phyloP scores from a whole-genome alignment of 768 basidiomycete genomes.

The Russula lepida region DNA sequence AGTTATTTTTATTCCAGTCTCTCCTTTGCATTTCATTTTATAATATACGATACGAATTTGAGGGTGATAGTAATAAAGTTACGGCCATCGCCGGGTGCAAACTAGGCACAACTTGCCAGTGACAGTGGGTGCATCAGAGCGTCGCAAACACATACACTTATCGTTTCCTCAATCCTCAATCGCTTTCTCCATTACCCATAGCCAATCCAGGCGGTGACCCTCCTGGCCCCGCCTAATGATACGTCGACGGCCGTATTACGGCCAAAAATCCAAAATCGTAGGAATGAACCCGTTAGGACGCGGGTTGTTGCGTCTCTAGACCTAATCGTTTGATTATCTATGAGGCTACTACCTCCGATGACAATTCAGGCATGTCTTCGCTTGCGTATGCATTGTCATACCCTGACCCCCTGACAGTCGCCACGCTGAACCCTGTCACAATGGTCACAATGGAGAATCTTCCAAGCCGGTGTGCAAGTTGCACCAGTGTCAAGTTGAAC shows the following conservation, averaged over 20 bases:
- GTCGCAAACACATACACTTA: not conserved
- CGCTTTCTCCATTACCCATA: constrained; percentile 30
- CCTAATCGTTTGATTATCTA: constrained; percentile 98
- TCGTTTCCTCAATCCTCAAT: not conserved
- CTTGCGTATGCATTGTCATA: not conserved
- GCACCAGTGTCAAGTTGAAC: no score
- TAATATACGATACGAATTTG: not conserved
- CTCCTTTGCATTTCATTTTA: not conserved
- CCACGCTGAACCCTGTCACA: constrained; percentile 92
- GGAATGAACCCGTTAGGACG: constrained; percentile 27
- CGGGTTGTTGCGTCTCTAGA: constrained; percentile 34
- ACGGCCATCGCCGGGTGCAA: no score
- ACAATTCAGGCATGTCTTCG: constrained; percentile 74
- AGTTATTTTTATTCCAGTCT: not conserved
- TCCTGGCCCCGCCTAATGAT: constrained; percentile 82
- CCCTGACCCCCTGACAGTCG: constrained; percentile 44
- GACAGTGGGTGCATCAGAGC: no score
- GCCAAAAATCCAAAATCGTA: constrained; percentile 98
- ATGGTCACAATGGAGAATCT: constrained; percentile 94
- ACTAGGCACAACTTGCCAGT: no score
- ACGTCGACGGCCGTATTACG: constrained; percentile 91
- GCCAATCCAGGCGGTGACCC: constrained; percentile 80
- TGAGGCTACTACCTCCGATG: constrained; percentile 85
- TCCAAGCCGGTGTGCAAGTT: no score
- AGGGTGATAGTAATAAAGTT: no score